Evolutionary conservation across 805 yeast species (phyloP), one percentile per base, ranked within the genome.

Genomic region (Metschnikowia henanensis): DNA sequence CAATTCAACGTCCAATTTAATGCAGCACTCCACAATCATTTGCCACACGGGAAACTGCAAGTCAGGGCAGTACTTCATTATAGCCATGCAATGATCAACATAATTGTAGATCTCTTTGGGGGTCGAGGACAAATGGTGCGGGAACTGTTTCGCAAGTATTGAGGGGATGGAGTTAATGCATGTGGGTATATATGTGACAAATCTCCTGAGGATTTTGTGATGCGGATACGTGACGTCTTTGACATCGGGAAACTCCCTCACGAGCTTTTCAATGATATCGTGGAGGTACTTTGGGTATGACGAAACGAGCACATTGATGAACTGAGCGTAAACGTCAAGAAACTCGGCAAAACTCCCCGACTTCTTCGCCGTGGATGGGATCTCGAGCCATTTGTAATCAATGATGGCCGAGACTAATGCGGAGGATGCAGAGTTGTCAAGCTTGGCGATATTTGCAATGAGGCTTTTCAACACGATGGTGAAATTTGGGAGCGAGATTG

Each of bases 241-340:
- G 28, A 51, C 41, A 23, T 51, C 51, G 35, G 55, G 65, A 55
- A 92, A 86, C 55, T 82, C 89, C 16, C 72, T 55, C 9, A 90
- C 76, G n/a, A 92, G 64, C 45, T 79, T 76, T 47, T 74, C 70
- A 17, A 87, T 81, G n/a, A 92, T 87, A 46, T 87, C 95, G 50
- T 79, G 77, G 80, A 94, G 82, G 87, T 95, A 92, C 62, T 83
- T 87, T 6, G 98, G 98, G 47, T 83, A 74, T 35, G 92, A 85
- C 3, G 95, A 84, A 30, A 91, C 87, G 41, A 92, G 73, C 21
- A 91, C 87, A 35, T 81, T 75, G 35, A 88, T 66, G 62, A 94
- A 94, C 34, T 80, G 83, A 36, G 84, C 75, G 63, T 86, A 90
- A 36, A 73, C 67, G 37, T 72, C 68, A 20, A 79, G 64, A 52